Conservation (phyloP, 1,284 basidiomycete species). For the Austroboletus niveus region DNA sequence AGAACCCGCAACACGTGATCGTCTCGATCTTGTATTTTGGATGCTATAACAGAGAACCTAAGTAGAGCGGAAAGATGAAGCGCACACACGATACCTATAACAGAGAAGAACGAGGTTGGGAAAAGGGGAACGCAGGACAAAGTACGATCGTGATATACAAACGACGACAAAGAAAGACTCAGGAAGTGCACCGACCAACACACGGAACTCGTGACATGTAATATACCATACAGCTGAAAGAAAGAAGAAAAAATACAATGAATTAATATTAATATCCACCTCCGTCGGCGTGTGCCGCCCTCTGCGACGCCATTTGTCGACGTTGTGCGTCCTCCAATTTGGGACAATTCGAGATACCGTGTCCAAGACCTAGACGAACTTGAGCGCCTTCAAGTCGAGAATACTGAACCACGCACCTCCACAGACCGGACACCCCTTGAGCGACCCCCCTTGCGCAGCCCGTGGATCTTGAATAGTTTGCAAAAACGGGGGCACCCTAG, state of each 20-base stretch:
- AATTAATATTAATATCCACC: slow-evolving; percentile 46
- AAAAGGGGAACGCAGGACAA: too few species aligned
- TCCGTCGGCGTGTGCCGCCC: slow-evolving; percentile 61
- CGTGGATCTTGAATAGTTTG: slow-evolving; percentile 90
- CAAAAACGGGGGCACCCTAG: slow-evolving; percentile 94
- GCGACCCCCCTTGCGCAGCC: slow-evolving; percentile 68
- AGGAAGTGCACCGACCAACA: too few species aligned
- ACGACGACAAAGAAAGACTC: too few species aligned
- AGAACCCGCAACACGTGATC: too few species aligned
- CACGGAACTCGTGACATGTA: too few species aligned
- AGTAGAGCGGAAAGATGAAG: too few species aligned
- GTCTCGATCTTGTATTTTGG: too few species aligned
- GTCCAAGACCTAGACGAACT: slow-evolving; percentile 71
- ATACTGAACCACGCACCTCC: slow-evolving; percentile 57
- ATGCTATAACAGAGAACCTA: too few species aligned
- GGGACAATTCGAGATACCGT: slow-evolving; percentile 91
- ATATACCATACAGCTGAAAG: slow-evolving; percentile 10
- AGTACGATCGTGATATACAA: too few species aligned
- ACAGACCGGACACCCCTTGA: slow-evolving; percentile 93
- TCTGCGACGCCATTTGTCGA: slow-evolving; percentile 83
- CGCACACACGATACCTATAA: too few species aligned
- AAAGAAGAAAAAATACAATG: background rate
- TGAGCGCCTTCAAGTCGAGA: too few species aligned
- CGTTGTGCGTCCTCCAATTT: slow-evolving; percentile 94
- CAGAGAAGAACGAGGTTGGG: too few species aligned